Percentiles rank a stretch among this genome's conserved stretches.
These are phyloP conservation scores for Didymosphaeria variabile DNA, from an alignment of 2,329 filamentous ascomycete genomes.

Conservation along the genomic window DNA sequence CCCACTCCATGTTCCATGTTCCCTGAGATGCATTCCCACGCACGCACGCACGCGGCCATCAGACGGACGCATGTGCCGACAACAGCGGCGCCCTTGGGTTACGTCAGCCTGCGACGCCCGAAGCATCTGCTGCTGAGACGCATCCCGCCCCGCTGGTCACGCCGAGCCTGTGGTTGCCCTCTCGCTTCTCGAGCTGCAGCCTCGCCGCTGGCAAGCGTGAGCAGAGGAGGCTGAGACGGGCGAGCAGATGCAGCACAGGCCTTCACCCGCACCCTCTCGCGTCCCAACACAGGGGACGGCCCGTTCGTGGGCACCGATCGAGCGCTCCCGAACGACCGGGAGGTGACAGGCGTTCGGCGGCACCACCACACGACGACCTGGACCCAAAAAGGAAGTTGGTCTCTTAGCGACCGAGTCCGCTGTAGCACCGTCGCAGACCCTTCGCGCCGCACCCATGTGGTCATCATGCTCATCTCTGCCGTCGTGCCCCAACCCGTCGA, in stretches of 20 bases:
- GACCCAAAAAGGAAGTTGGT: slow-evolving; percentile 11
- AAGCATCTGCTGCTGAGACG: neutral
- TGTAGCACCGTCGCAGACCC: slow-evolving; percentile 4
- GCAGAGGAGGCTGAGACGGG: slow-evolving; percentile 7
- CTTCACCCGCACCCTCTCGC: neutral
- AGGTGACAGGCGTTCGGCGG: slow-evolving; percentile 7
- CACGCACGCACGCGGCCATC: slow-evolving; percentile 6
- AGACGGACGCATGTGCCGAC: too few species aligned
- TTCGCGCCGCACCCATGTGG: neutral
- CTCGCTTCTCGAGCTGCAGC: neutral
- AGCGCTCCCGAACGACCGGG: slow-evolving; percentile 1
- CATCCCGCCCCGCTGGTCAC: slow-evolving; percentile 1
- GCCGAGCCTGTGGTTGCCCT: neutral
- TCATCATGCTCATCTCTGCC: neutral
- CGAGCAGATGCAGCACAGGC: neutral
- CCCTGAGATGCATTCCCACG: neutral
- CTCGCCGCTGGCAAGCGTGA: neutral
- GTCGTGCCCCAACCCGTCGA: neutral
- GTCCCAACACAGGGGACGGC: neutral
- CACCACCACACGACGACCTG: neutral
- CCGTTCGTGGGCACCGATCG: neutral
- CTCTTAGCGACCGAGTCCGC: neutral
- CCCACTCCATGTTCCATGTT: neutral
- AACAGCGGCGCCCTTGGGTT: slow-evolving; percentile 9
- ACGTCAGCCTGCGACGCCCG: neutral